Evolutionary conservation across 768 basidiomycete genomes (phyloP).

Genomic region (Tremella mesenterica): DNA sequence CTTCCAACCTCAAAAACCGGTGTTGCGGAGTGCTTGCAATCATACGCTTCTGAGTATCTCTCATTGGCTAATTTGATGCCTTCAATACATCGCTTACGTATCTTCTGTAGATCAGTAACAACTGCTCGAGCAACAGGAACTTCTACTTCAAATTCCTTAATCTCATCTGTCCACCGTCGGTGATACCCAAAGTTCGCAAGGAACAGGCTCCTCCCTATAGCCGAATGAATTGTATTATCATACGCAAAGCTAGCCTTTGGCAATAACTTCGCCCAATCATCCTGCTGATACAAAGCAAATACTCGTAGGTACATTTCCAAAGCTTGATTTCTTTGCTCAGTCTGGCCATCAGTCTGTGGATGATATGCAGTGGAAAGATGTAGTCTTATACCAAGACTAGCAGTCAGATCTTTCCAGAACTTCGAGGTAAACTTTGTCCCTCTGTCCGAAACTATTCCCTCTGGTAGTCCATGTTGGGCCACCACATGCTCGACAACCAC

Average conservation of each 20-base stretch:
- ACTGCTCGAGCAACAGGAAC: background rate
- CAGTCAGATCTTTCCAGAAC: too few species aligned
- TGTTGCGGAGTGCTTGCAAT: background rate
- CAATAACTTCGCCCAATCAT: background rate
- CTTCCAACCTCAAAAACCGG: background rate
- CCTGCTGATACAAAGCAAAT: background rate
- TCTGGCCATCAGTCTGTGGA: slow-evolving; percentile 24
- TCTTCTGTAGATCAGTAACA: background rate
- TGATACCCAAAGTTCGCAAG: background rate
- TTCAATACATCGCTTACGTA: background rate
- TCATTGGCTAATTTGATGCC: background rate
- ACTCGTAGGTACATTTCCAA: slow-evolving; percentile 4
- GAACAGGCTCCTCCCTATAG: background rate
- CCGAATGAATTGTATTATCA: background rate
- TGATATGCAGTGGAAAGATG: slow-evolving; percentile 49
- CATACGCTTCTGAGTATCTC: background rate
- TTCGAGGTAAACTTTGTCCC: too few species aligned
- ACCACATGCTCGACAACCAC: background rate
- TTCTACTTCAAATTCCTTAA: background rate
- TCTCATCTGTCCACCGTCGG: background rate
- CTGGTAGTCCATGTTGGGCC: background rate
- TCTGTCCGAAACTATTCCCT: too few species aligned
- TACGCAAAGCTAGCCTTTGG: background rate
- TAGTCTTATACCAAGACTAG: too few species aligned
- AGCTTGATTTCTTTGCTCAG: background rate